These are phyloP conservation scores for Xylaria scruposa DNA, from an alignment of 495 filamentous ascomycete species.

Conservation along the genomic window DNA sequence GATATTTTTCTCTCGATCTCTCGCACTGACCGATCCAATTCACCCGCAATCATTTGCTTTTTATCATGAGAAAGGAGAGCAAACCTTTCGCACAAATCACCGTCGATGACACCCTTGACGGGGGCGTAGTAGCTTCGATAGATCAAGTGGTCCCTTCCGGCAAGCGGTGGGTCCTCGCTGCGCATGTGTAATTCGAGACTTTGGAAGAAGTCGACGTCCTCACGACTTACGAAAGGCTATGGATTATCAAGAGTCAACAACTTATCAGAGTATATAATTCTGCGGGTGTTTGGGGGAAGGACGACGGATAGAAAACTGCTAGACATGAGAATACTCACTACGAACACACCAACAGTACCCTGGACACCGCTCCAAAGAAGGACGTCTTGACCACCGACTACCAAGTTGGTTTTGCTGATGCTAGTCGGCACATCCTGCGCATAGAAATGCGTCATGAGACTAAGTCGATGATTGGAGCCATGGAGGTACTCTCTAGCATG, in stretches of 20 bases:
- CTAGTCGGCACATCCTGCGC: slow-evolving; percentile 91
- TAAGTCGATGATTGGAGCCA: slow-evolving; percentile 83
- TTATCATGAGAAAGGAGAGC: slow-evolving; percentile 79
- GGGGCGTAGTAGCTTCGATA: slow-evolving; percentile 97
- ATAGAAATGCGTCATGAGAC: slow-evolving; percentile 86
- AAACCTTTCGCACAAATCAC: slow-evolving; percentile 96
- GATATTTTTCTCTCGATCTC: slow-evolving; percentile 97
- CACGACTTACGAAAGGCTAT: slow-evolving; percentile 79
- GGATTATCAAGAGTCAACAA: neutral
- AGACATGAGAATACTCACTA: slow-evolving; percentile 40
- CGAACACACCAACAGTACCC: slow-evolving; percentile 89
- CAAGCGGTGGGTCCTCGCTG: slow-evolving; percentile 81
- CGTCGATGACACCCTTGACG: slow-evolving; percentile 95
- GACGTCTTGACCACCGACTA: slow-evolving; percentile 89
- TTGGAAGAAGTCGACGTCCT: slow-evolving; percentile 98
- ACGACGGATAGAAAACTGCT: neutral
- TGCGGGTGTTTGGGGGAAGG: neutral
- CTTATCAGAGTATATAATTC: neutral
- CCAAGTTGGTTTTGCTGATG: slow-evolving; percentile 86
- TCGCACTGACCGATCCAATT: slow-evolving; percentile 85
- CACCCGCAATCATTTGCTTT: slow-evolving; percentile 92
- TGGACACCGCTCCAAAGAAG: slow-evolving; percentile 94
- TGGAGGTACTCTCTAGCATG: slow-evolving; percentile 89
- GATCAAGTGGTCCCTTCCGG: slow-evolving; percentile 91
- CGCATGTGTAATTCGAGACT: slow-evolving; percentile 86